Percentiles rank a stretch among this genome's conserved stretches.
phyloP scores from a whole-genome alignment of 2,329 filamentous ascomycete species.

The Emergomyces pasteurianus region DNA sequence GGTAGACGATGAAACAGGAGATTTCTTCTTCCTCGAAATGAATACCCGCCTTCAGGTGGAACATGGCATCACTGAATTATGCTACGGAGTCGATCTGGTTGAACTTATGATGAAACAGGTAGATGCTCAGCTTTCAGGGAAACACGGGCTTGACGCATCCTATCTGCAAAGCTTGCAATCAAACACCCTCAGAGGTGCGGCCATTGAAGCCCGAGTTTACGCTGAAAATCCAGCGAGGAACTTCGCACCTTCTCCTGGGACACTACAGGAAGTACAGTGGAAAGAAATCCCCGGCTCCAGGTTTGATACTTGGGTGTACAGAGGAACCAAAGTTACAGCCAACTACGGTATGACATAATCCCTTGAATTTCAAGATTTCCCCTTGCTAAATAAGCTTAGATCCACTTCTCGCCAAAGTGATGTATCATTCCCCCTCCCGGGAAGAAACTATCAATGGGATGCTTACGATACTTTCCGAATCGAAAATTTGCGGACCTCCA shows the following conservation, averaged over 20 bases:
- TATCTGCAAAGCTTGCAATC: slow-evolving; percentile 34
- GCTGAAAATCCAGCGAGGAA: slow-evolving; percentile 48
- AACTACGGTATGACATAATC: slow-evolving; percentile 38
- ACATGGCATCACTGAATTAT: slow-evolving; percentile 47
- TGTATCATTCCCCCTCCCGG: slow-evolving; percentile 39
- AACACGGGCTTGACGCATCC: slow-evolving; percentile 32
- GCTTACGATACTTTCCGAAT: slow-evolving; percentile 31
- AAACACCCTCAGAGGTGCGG: slow-evolving; percentile 32
- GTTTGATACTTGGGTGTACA: slow-evolving; percentile 53
- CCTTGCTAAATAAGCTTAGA: slow-evolving; percentile 19
- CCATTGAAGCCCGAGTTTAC: slow-evolving; percentile 45
- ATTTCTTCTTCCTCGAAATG: slow-evolving; percentile 60
- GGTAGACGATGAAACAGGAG: slow-evolving; percentile 66
- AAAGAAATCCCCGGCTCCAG: slow-evolving; percentile 37
- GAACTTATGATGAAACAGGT: slow-evolving; percentile 46
- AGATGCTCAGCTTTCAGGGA: slow-evolving; percentile 37
- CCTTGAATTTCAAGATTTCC: not conserved
- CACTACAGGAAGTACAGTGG: slow-evolving; percentile 47
- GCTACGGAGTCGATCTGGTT: slow-evolving; percentile 43
- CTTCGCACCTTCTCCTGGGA: slow-evolving; percentile 48
- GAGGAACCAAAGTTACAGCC: slow-evolving; percentile 45
- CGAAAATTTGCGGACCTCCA: slow-evolving; percentile 41
- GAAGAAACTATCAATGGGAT: slow-evolving; percentile 35
- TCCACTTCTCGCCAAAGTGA: slow-evolving; percentile 47
- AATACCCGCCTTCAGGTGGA: slow-evolving; percentile 49